These are phyloP conservation scores for Neopestalotiopsis clavispora DNA, from an alignment of 2,329 filamentous ascomycete species.

Conservation along the genomic window DNA sequence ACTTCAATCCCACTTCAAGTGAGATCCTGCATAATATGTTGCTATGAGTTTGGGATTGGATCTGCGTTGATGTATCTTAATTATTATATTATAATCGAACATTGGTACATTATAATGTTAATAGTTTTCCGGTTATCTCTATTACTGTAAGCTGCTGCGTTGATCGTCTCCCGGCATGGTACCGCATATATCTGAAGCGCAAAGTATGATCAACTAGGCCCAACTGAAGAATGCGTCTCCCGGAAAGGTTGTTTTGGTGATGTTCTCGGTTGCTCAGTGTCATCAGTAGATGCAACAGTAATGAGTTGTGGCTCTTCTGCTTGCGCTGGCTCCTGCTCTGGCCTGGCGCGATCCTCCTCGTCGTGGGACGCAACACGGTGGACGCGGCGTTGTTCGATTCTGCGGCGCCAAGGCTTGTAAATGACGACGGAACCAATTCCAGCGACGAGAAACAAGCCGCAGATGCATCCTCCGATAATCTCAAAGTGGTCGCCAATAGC, in stretches of 20 bases:
- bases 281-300: not conserved
- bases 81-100: not conserved
- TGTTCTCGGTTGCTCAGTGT: not conserved
- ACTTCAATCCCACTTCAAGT: not conserved
- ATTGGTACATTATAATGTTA: not conserved
- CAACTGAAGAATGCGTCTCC: not conserved
- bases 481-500: constrained; percentile 81
- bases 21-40: not conserved
- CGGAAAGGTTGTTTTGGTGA: not conserved
- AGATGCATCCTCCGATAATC: constrained; percentile 85
- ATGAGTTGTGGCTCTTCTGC: constrained; percentile 1
- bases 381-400: constrained; percentile 41
- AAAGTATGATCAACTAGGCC: not conserved
- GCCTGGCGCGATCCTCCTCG: not conserved
- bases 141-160: not conserved
- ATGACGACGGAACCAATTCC: constrained; percentile 74
- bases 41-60: not conserved
- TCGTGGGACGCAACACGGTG: constrained; percentile 22
- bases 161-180: not conserved
- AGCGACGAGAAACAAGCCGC: constrained; percentile 80
- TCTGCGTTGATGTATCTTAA: not conserved
- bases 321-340: not conserved
- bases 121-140: not conserved
- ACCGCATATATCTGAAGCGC: not conserved
- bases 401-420: constrained; percentile 78